Percentiles rank a stretch among this genome's conserved stretches.
phyloP scores from a whole-genome alignment of 2,329 filamentous ascomycete genomes.

The Neopestalotiopsis rosae region DNA sequence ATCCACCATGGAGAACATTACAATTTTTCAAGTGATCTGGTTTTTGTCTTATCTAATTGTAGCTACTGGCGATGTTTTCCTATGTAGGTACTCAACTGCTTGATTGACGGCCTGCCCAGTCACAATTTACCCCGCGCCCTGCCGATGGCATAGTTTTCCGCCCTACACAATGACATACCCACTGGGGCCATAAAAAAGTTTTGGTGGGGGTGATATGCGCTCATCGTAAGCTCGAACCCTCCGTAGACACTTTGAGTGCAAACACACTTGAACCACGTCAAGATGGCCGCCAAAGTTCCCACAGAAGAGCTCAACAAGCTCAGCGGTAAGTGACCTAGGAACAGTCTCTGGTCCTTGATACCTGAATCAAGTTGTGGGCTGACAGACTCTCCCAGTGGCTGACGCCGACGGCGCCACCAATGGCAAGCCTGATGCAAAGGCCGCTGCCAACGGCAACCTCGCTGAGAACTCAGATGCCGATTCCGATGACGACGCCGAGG shows the following conservation, averaged over 20 bases:
- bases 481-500: conserved; percentile 59
- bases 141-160: neutral
- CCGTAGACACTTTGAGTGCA: neutral
- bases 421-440: conserved; percentile 43
- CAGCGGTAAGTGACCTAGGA: conserved; percentile 36
- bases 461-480: conserved; percentile 52
- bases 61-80: no score
- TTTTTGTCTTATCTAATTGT: no score
- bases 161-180: neutral
- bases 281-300: conserved; percentile 47
- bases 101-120: no score
- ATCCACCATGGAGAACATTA: no score
- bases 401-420: conserved; percentile 42
- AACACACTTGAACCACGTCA: conserved; percentile 22
- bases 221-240: neutral
- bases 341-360: no score
- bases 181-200: neutral
- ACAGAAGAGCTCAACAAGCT: conserved; percentile 48
- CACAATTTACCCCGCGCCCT: conserved; percentile 5
- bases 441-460: conserved; percentile 43
- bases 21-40: no score
- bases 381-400: conserved; percentile 38
- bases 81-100: neutral
- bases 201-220: conserved; percentile 9
- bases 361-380: neutral